Percentiles rank a stretch among this genome's conserved stretches.
Conservation (phyloP, 306 rosid species). For the Casuarina equisetifolia region DNA sequence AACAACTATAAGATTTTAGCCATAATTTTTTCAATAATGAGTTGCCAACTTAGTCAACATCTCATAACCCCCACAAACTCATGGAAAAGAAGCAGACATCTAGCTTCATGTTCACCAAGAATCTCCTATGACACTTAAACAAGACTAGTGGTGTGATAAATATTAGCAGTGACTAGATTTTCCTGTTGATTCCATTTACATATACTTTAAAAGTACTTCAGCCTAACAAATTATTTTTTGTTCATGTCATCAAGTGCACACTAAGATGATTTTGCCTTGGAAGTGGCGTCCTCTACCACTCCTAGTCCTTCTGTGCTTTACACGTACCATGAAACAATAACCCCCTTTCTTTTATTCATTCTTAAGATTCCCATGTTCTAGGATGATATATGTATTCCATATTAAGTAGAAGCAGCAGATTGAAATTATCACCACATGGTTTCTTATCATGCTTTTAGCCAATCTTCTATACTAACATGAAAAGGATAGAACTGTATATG, state of each 20-base stretch:
- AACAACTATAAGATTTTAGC: background rate
- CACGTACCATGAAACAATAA: background rate
- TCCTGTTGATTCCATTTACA: background rate
- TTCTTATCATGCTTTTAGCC: background rate
- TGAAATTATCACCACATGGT: background rate
- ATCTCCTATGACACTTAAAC: too few relatives aligned
- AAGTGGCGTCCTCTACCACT: background rate
- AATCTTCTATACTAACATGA: background rate
- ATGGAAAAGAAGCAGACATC: background rate
- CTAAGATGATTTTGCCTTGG: background rate
- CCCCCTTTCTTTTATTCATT: background rate
- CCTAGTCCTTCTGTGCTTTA: background rate
- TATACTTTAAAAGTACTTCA: background rate
- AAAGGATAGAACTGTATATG: background rate
- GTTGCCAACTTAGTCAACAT: constrained; percentile 5
- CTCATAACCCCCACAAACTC: background rate
- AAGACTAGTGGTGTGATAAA: background rate
- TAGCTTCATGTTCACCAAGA: background rate
- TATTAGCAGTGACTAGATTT: background rate
- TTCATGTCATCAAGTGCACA: background rate
- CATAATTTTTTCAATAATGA: background rate
- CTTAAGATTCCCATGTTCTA: background rate
- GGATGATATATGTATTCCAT: background rate
- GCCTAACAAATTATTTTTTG: background rate
- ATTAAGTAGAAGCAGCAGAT: background rate